phyloP scores from a whole-genome alignment of 345 rosid genomes.

The Eucalyptus guilfoylei region DNA sequence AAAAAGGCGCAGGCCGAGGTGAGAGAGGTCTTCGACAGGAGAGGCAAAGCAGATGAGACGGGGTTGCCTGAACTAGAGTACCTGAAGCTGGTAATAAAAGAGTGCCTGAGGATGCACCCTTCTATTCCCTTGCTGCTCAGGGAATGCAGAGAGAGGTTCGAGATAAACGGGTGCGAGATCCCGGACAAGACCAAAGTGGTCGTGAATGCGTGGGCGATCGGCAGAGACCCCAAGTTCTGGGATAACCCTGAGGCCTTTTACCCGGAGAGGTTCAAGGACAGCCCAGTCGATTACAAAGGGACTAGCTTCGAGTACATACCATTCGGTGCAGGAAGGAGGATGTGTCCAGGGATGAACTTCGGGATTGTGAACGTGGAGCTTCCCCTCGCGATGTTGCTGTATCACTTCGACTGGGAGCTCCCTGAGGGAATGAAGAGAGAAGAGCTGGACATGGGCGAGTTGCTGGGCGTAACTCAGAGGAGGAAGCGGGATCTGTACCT shows the following conservation, averaged over 20 bases:
- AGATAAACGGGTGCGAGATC: constrained; percentile 5
- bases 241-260: constrained; percentile 1
- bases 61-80: background rate
- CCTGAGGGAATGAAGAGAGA: background rate
- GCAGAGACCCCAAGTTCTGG: constrained; percentile 9
- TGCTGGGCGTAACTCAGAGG: background rate
- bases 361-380: background rate
- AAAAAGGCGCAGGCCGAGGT: constrained; percentile 13
- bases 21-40: background rate
- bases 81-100: constrained; percentile 8
- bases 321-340: constrained; percentile 16
- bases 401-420: constrained; percentile 15
- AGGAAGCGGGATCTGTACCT: background rate
- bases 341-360: constrained; percentile 13
- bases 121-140: constrained; percentile 4
- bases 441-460: background rate
- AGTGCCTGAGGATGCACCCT: constrained; percentile 18
- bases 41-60: background rate
- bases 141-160: background rate
- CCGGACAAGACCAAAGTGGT: constrained; percentile 10
- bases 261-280: constrained; percentile 13
- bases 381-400: constrained; percentile 6
- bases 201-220: constrained; percentile 15
- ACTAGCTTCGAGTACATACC: constrained; percentile 7
- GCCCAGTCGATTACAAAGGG: constrained; percentile 7